Evolutionary conservation across 768 basidiomycete genomes (phyloP).

Genomic region (Podaxis sp.): DNA sequence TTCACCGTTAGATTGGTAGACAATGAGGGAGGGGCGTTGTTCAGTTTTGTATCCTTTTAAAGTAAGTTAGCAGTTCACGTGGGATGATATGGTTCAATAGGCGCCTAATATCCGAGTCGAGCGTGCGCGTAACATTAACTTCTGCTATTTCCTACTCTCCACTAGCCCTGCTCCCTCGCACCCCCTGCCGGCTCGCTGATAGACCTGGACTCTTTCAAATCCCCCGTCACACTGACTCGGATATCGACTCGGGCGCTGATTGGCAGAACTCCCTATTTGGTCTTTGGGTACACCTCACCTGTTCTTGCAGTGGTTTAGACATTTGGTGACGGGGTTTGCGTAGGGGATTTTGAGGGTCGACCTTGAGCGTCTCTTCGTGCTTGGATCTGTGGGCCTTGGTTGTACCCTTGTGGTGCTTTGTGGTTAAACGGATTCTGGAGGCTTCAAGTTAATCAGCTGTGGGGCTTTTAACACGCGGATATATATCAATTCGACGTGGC

Average conservation of each 20-base stretch:
- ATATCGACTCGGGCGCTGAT: neutral
- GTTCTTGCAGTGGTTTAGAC: too few relatives aligned
- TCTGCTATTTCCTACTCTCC: neutral
- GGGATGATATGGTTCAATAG: constrained; percentile 3
- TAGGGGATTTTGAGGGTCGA: too few relatives aligned
- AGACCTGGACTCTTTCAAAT: too few relatives aligned
- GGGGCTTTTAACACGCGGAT: too few relatives aligned
- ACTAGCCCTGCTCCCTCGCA: neutral
- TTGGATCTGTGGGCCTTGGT: neutral
- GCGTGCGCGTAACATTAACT: neutral
- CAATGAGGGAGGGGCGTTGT: neutral
- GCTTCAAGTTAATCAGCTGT: too few relatives aligned
- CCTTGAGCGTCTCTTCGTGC: neutral
- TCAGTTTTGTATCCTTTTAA: neutral
- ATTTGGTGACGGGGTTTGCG: too few relatives aligned
- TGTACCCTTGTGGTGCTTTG: neutral
- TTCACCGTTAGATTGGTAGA: neutral
- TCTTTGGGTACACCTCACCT: too few relatives aligned
- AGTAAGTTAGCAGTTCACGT: neutral
- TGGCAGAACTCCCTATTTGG: too few relatives aligned
- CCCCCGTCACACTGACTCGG: neutral
- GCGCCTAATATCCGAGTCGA: neutral
- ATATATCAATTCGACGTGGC: neutral
- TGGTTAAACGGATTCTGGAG: neutral
- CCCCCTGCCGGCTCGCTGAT: too few relatives aligned